Evolutionary conservation across 2,329 filamentous ascomycete genomes (phyloP).

Genomic region (Fusarium buharicum): DNA sequence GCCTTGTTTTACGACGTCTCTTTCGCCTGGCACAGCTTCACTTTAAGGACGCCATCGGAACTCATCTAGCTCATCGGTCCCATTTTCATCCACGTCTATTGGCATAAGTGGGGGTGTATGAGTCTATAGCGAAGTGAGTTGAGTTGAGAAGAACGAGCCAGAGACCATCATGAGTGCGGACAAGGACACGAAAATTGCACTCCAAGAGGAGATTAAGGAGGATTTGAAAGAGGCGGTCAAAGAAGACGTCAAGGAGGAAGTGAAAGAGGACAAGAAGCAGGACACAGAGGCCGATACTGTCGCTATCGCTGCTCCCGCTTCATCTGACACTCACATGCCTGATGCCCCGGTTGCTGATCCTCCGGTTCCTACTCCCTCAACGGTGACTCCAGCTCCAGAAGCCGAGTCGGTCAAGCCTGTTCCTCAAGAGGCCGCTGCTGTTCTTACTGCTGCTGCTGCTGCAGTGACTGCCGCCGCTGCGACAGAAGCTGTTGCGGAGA

Average conservation of each 20-base stretch:
- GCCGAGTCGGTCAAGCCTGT: slow-evolving; percentile 5
- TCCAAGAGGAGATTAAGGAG: slow-evolving; percentile 41
- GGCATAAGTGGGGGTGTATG: slow-evolving; percentile 29
- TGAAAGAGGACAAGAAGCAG: slow-evolving; percentile 35
- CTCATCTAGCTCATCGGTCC: slow-evolving; percentile 1
- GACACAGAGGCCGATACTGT: slow-evolving; percentile 13
- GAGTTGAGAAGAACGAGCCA: slow-evolving; percentile 12
- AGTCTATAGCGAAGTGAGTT: slow-evolving; percentile 20
- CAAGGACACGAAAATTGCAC: slow-evolving; percentile 40
- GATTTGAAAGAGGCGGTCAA: slow-evolving; percentile 21
- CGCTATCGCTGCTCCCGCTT: slow-evolving; percentile 10
- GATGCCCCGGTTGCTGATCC: slow-evolving; percentile 19
- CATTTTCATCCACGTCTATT: slow-evolving; percentile 13
- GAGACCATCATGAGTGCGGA: slow-evolving; percentile 35
- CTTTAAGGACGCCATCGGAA: neutral
- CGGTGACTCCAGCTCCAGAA: slow-evolving; percentile 8
- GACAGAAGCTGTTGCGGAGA: slow-evolving; percentile 23
- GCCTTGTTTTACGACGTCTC: slow-evolving; percentile 4
- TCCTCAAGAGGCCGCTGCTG: slow-evolving; percentile 13
- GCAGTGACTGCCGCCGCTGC: slow-evolving; percentile 23
- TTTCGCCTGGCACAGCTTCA: neutral
- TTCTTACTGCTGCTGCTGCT: slow-evolving; percentile 16
- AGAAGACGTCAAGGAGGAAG: slow-evolving; percentile 29
- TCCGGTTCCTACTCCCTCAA: slow-evolving; percentile 10
- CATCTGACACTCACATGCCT: slow-evolving; percentile 19